Conservation (phyloP, 2,329 filamentous ascomycete genomes). For the Dactylellina sp. region DNA sequence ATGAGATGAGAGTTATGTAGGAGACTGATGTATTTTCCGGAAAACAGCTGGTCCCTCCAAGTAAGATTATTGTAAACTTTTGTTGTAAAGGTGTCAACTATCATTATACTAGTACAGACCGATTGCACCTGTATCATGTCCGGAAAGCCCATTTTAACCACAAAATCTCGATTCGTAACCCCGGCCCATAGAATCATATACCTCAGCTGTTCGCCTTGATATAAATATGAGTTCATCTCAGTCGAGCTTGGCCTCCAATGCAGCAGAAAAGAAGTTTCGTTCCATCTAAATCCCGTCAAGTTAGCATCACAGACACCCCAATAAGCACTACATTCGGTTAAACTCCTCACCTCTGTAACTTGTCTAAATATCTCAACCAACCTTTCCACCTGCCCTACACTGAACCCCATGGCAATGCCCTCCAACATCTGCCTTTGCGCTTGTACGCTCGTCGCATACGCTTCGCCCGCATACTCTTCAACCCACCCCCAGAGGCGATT, state of each 20-base stretch:
- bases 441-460: slow-evolving; percentile 79
- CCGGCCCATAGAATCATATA: no score
- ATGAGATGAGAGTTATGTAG: no score
- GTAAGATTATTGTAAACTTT: no score
- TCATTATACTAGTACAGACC: no score
- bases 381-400: slow-evolving; percentile 80
- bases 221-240: neutral
- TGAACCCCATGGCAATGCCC: slow-evolving; percentile 77
- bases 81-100: no score
- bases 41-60: no score
- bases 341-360: slow-evolving; percentile 79
- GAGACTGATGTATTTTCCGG: no score
- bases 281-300: slow-evolving; percentile 31
- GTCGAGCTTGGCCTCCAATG: slow-evolving; percentile 11
- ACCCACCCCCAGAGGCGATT: slow-evolving; percentile 93
- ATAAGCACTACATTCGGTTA: no score
- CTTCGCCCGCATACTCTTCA: slow-evolving; percentile 83
- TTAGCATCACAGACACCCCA: no score
- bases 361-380: slow-evolving; percentile 85
- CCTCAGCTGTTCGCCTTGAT: neutral
- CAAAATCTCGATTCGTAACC: no score
- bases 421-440: slow-evolving; percentile 80
- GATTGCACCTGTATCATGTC: no score
- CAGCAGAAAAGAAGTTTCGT: slow-evolving; percentile 40
- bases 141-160: no score